Evolutionary conservation across 31 red algal species (phyloP), one percentile per base, ranked within the genome.

Genomic region (Asparagopsis taxiformis): DNA sequence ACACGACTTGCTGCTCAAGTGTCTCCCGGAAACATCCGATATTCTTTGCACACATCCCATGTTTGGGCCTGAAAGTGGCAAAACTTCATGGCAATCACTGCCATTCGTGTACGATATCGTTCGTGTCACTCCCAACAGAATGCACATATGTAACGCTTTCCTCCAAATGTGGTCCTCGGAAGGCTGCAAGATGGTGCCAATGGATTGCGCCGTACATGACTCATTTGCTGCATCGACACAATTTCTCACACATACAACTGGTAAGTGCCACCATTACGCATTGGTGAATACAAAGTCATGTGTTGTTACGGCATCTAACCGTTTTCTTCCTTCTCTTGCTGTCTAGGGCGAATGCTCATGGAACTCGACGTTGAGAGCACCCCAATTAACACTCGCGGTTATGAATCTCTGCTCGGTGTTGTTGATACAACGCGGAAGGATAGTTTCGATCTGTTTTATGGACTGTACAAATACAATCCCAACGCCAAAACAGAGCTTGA

Each of bases 31-130:
- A 1, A 38, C 63, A 31, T 53, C 96, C 15, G 91, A 92, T 72
- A 88, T 99, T 62, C 39, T 99, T 10, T 94, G 91, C 63, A 99
- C 96, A 15, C 96, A 99, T 60, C 96, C 91, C 66, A 99, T 99
- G 96, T 99, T 99, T 52, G 96, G 96, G 16, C 96, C 91, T 16
- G 96, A 99, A 71, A 85, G 76, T 49, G 96, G 91, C 0, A 38
- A 59, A 0, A 16, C 76, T 34, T 85, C 88, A 35, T 99, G 96
- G 96, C 60, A 33, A 25, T 70, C 69, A 25, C 64, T 99, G 16
- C 96, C 96, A 16, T 99, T 99, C 65, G 96, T 99, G 0, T 99
- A 94, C 54, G 96, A 99, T 46, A 30, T 74, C 66, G 87, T 94
- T n/a, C 86, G 96, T 30, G 73, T 99, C 21, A 37, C 75, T 51